phyloP scores from a whole-genome alignment of 2,329 filamentous ascomycete species.

The Aspergillus niger region DNA sequence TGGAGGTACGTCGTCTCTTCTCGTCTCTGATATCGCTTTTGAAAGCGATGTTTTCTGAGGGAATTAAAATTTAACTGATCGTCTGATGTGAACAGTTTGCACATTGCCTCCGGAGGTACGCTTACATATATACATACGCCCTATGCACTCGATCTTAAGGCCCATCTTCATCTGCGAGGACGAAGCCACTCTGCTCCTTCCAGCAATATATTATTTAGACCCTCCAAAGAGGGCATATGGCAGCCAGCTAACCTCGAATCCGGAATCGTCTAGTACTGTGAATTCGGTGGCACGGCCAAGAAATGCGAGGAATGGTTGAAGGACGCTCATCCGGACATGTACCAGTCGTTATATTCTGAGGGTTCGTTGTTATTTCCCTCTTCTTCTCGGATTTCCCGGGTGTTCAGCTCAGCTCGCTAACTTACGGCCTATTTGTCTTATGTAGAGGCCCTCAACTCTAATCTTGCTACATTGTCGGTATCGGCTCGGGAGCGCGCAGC shows the following conservation, averaged over 20 bases:
- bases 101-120: slow-evolving; percentile 67
- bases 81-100: slow-evolving; percentile 53
- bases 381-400: background rate
- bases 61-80: background rate
- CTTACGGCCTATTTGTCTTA: background rate
- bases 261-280: slow-evolving; percentile 74
- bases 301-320: slow-evolving; percentile 98
- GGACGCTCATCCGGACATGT: slow-evolving; percentile 71
- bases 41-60: background rate
- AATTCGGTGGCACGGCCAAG: slow-evolving; percentile 93
- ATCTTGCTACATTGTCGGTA: slow-evolving; percentile 81
- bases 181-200: too few species aligned
- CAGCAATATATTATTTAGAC: too few species aligned
- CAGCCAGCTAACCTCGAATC: too few species aligned
- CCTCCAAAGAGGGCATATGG: too few species aligned
- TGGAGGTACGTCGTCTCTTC: slow-evolving; percentile 51
- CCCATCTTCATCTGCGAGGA: too few species aligned
- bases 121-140: background rate
- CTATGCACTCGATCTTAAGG: too few species aligned
- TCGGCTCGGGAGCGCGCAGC: slow-evolving; percentile 92
- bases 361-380: slow-evolving; percentile 44
- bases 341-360: slow-evolving; percentile 79
- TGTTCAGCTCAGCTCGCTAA: background rate
- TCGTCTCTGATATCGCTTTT: background rate
- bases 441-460: slow-evolving; percentile 76